Conservation (phyloP, 2,329 filamentous ascomycete species). For the Colletotrichum spaethianum region DNA sequence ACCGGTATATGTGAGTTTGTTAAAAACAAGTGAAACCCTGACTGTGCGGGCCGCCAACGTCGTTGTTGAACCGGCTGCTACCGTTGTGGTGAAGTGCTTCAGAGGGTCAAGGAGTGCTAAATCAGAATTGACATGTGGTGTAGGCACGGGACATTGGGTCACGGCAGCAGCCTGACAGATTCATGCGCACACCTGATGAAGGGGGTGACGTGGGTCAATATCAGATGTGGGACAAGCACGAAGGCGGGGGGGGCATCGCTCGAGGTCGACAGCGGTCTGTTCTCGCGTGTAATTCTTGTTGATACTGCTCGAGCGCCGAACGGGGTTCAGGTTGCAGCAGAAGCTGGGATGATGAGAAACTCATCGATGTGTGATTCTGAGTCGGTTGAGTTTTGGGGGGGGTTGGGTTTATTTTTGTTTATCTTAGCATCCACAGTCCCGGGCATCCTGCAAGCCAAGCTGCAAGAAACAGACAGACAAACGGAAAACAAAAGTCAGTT, state of each 20-base stretch:
- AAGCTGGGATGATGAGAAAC: neutral
- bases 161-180: constrained; percentile 29
- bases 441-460: constrained; percentile 25
- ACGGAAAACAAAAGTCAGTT: neutral
- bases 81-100: neutral
- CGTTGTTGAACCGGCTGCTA: neutral
- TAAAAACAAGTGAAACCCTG: constrained; percentile 20
- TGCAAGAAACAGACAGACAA: neutral
- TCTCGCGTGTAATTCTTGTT: neutral
- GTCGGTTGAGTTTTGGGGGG: constrained; percentile 9
- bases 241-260: constrained; percentile 8
- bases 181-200: constrained; percentile 30
- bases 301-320: neutral
- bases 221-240: constrained; percentile 9
- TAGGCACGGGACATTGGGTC: too few relatives aligned
- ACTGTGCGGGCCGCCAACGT: constrained; percentile 10
- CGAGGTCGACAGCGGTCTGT: constrained; percentile 12
- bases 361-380: neutral
- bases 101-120: constrained; percentile 5
- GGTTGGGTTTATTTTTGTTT: too few relatives aligned
- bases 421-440: constrained; percentile 32
- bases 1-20: constrained; percentile 3
- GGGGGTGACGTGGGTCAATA: constrained; percentile 26
- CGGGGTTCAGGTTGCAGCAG: neutral
- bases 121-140: constrained; percentile 22